Base-by-base conservation (phyloP, 2,329 filamentous ascomycete species). In the Claviceps monticola region DNA sequence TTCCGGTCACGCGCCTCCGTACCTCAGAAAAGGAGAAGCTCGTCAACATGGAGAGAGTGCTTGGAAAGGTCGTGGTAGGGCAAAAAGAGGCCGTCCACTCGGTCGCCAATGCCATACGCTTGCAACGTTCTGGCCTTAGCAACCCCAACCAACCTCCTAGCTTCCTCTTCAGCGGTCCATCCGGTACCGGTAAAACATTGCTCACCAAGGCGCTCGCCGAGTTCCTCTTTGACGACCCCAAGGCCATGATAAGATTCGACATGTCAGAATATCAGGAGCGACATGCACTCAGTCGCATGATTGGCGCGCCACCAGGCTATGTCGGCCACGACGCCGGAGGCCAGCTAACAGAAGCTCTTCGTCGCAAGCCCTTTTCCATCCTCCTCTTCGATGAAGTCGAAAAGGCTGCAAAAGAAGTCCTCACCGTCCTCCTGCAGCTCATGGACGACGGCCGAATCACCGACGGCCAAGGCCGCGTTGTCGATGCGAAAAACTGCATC, bases 181-280 rank as follows among this genome's bases (percentile, higher is more conserved):
- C 91, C 0, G 93, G 93, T 74, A 98, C 93, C 13, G 93, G 93
- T 75, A 98, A 98, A 73, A 98, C 93, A 17, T 75, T 98, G 19
- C 82, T 98, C 53, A 97, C 91, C 57, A 98, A 98, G 71, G 93
- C 91, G 16, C 77, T 98, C 54, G 93, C 93, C 48, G 93, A 98
- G 68, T 98, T 98, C 74, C 75, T 98, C 29, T 98, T 98, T 72
- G 93, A 98, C 65, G 93, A 98, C 60, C 73, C 91, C 26, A 96
- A 96, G 73, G 76, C 91, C 37, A 97, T 98, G 93, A 95, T 98
- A 61, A 86, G 93, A 41, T 95, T 98, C 72, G 93, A 98, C 66
- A 98, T 98, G 93, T 97, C 91, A 5, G 93, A 98, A 69, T 98
- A 98, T 68, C 94, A 98, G 69, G 93, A 98, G 70, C 84, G 91